Evolutionary conservation across 2,329 filamentous ascomycete species (phyloP).

Genomic region (Phyllosticta citriasiana): DNA sequence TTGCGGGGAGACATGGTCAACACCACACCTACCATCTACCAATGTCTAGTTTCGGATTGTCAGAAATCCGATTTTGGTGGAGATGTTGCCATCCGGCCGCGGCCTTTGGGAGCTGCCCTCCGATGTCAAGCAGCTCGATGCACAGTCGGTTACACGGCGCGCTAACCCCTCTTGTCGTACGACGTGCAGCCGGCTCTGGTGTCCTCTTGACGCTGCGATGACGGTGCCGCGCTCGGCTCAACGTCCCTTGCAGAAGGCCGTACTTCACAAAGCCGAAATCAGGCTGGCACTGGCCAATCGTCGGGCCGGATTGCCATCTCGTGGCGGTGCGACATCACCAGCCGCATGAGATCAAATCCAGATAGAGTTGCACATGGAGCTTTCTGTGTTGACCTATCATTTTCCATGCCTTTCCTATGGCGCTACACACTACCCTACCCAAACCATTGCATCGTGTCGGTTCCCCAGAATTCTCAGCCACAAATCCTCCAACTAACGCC

Average conservation of each 20-base stretch:
- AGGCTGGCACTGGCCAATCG: neutral
- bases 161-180: neutral
- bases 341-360: neutral
- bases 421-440: too few relatives aligned
- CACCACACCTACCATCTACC: neutral
- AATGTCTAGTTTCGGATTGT: slow-evolving; percentile 7
- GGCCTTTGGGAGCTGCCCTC: neutral
- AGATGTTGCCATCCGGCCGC: neutral
- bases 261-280: neutral
- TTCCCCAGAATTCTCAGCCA: too few relatives aligned
- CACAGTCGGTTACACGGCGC: neutral
- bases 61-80: neutral
- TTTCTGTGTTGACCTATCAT: neutral
- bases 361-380: neutral
- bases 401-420: too few relatives aligned
- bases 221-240: neutral
- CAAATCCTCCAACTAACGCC: too few relatives aligned
- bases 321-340: neutral
- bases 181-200: neutral
- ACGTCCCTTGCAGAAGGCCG: neutral
- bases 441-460: too few relatives aligned
- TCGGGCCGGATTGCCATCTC: neutral
- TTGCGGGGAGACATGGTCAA: neutral
- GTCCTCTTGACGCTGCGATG: neutral
- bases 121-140: neutral